Evolutionary conservation across 2,329 filamentous ascomycete species (phyloP).

Genomic region (Helotiales sp.): DNA sequence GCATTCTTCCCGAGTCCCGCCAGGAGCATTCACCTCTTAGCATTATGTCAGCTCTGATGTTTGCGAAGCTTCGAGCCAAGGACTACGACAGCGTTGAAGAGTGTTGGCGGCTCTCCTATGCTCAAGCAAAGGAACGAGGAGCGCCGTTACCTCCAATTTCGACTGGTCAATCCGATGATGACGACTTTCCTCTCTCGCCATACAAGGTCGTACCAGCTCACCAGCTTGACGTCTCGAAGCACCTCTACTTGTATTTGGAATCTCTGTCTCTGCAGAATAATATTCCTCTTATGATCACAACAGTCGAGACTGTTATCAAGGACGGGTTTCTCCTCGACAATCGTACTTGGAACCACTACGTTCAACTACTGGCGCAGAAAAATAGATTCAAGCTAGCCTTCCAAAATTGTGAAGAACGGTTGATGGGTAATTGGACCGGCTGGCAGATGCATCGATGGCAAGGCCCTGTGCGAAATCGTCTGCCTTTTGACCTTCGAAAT

Average conservation of each 20-base stretch:
- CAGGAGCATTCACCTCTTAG: constrained; percentile 47
- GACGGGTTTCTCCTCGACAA: constrained; percentile 74
- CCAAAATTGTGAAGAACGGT: constrained; percentile 68
- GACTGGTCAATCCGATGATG: not conserved
- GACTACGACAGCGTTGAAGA: constrained; percentile 61
- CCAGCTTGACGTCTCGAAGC: constrained; percentile 41
- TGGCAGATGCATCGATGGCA: constrained; percentile 50
- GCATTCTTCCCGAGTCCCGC: constrained; percentile 38
- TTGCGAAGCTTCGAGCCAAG: constrained; percentile 56
- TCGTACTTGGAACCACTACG: constrained; percentile 77
- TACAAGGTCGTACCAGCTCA: constrained; percentile 25
- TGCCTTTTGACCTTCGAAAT: constrained; percentile 28
- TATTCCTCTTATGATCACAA: constrained; percentile 48
- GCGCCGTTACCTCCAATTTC: constrained; percentile 28
- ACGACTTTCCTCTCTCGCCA: not conserved
- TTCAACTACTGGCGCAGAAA: constrained; percentile 65
- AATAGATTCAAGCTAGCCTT: constrained; percentile 68
- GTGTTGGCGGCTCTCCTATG: constrained; percentile 65
- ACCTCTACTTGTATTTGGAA: constrained; percentile 50
- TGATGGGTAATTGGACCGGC: constrained; percentile 78
- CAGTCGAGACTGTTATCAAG: constrained; percentile 48
- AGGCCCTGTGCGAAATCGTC: constrained; percentile 25
- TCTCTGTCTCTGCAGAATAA: constrained; percentile 54
- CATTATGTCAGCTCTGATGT: constrained; percentile 68
- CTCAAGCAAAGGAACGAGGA: constrained; percentile 48